Evolutionary conservation across 495 filamentous ascomycete species (phyloP).

Genomic region (Endocarpon pusillum): DNA sequence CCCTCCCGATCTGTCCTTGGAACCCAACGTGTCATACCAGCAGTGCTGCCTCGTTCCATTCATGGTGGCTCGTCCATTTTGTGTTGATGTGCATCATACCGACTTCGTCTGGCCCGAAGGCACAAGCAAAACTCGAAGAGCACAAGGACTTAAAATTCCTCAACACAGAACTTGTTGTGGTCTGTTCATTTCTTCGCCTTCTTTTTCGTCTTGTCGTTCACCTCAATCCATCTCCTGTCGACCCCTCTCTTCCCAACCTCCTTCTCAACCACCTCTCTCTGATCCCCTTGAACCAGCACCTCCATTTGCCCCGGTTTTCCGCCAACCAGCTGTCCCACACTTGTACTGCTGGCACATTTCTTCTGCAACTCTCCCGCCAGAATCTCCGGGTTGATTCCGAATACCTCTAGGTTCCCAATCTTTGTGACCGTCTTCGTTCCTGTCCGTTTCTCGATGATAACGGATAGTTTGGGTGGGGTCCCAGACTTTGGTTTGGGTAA

Average conservation of each 20-base stretch:
- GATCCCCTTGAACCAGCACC: slow-evolving; percentile 53
- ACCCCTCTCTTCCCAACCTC: slow-evolving; percentile 46
- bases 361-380: slow-evolving; percentile 56
- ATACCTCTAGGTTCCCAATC: slow-evolving; percentile 43
- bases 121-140: too few relatives aligned
- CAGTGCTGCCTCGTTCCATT: too few relatives aligned
- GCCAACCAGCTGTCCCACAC: slow-evolving; percentile 42
- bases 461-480: slow-evolving; percentile 36
- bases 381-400: slow-evolving; percentile 39
- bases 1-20: too few relatives aligned
- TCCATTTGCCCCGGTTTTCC: slow-evolving; percentile 51
- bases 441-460: slow-evolving; percentile 46
- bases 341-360: slow-evolving; percentile 53
- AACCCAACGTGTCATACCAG: too few relatives aligned
- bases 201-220: slow-evolving; percentile 55
- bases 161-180: too few relatives aligned
- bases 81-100: too few relatives aligned
- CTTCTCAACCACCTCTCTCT: slow-evolving; percentile 40
- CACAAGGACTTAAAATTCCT: too few relatives aligned
- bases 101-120: too few relatives aligned
- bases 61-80: too few relatives aligned
- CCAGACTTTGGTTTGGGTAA: slow-evolving; percentile 46
- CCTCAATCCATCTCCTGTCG: slow-evolving; percentile 38
- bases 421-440: slow-evolving; percentile 54
- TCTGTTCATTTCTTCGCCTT: too few relatives aligned